Evolutionary conservation across 2,329 filamentous ascomycete genomes (phyloP), one percentile per base, ranked within the genome.

Genomic region (Fusarium dimerum): DNA sequence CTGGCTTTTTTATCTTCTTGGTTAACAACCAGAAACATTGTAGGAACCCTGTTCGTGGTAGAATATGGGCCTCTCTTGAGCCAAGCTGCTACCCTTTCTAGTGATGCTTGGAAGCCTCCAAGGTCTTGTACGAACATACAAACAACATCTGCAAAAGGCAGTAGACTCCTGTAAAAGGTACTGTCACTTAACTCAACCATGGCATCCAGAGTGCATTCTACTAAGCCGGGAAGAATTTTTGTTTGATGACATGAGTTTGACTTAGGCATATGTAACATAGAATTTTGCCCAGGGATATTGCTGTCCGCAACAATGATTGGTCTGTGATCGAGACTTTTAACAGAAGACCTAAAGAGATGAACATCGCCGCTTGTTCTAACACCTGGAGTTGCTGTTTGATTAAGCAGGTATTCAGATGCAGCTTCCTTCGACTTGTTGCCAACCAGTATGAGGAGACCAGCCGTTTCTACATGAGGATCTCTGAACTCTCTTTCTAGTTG

Each of bases 61-160:
- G 57, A 55, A 29, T 45, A 38, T 17, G 44, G 41, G 39, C 57
- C 57, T 30, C 38, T 50, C 34, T 45, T n/a, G 26, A 57, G 39
- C 57, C 57, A 60, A 15, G 38, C 17, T 42, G 20, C 18, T 16
- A 60, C 36, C 18, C 34, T 43, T 18, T 26, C 20, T 32, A 54
- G 44, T 17, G 50, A 54, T 18, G 43, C 45, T 39, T 41, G 20
- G 18, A 55, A 48, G 26, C 55, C 55, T 29, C 57, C 57, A 32
- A 60, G 30, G 47, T 60, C 55, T 26, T 55, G 46, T 13, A 60
- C 47, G 26, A 60, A 60, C 39, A 60, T 26, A 38, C 57, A 60
- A 17, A 60, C 34, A 38, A 57, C 55, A 44, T 60, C 55, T 8
- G 51, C 52, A 38, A 49, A 57, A 26, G 57, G 51, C 42, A 60